Conservation (phyloP, 1,284 basidiomycete species). For the Apiotrichum mycotoxinovorans region DNA sequence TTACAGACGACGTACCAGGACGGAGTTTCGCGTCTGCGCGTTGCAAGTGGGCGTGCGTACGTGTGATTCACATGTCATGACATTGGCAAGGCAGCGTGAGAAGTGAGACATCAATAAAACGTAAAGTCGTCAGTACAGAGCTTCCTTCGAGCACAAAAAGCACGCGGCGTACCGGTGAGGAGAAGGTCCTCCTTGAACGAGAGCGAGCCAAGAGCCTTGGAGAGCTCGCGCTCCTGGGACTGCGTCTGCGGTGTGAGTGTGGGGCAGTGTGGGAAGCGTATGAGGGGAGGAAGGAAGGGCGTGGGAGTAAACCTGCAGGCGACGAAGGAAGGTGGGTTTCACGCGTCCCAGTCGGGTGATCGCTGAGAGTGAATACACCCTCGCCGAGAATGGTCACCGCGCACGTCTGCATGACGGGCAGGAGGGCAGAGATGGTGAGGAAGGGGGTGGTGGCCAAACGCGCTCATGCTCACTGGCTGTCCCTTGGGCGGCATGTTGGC, state of each 20-base stretch:
- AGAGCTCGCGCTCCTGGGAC: neutral
- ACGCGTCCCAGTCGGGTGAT: too few species aligned
- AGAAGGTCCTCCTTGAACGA: conserved; percentile 9
- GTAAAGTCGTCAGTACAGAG: too few species aligned
- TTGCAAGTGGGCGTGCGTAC: neutral
- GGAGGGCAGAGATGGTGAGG: too few species aligned
- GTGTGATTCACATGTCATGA: neutral
- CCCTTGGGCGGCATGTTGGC: neutral
- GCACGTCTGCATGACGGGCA: too few species aligned
- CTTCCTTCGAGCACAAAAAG: too few species aligned
- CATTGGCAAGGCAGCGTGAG: neutral
- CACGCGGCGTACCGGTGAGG: conserved; percentile 12
- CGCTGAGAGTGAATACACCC: too few species aligned
- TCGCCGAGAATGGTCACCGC: too few species aligned
- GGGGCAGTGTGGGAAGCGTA: neutral
- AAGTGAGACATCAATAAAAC: neutral
- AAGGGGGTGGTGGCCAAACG: neutral
- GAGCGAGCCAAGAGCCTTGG: neutral
- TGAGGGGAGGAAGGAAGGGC: too few species aligned
- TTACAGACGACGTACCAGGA: conserved; percentile 6
- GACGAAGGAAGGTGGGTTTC: too few species aligned
- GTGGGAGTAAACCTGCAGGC: too few species aligned
- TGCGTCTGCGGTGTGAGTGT: neutral
- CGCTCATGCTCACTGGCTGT: neutral
- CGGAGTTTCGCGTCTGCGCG: conserved; percentile 15